Conservation (phyloP, 2,329 filamentous ascomycete genomes). For the Cytospora mali region DNA sequence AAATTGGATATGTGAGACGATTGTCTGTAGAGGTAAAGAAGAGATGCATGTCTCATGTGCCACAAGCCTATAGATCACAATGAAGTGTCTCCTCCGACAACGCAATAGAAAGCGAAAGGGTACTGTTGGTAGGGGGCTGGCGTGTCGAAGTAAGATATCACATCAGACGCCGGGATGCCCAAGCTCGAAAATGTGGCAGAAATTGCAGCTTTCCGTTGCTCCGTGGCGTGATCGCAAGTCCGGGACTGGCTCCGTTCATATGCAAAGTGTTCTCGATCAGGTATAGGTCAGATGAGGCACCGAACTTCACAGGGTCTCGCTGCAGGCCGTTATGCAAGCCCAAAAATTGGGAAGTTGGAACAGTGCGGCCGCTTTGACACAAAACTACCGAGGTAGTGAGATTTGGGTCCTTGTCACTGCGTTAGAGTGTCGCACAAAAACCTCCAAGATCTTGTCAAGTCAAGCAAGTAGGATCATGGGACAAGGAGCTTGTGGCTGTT, state of each 20-base stretch:
- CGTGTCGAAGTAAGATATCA: too few species aligned
- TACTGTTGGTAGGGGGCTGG: not conserved
- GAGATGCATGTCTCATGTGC: conserved; percentile 7
- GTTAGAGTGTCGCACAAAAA: not conserved
- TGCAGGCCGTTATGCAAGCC: not conserved
- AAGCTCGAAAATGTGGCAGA: not conserved
- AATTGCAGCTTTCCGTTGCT: not conserved
- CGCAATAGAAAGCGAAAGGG: not conserved
- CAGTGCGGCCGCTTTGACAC: not conserved
- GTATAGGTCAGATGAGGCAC: not conserved
- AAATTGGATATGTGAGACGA: not conserved
- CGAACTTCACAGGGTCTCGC: not conserved
- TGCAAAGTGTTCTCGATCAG: not conserved
- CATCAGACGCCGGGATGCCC: not conserved
- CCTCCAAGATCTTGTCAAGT: not conserved
- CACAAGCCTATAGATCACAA: not conserved
- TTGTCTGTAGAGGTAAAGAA: not conserved
- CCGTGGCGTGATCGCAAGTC: not conserved
- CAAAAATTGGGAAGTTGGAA: not conserved
- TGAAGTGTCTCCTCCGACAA: not conserved
- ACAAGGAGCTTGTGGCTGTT: not conserved
- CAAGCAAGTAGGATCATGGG: not conserved
- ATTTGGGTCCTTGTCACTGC: not conserved
- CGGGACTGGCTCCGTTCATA: not conserved
- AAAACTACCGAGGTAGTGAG: not conserved